Evolutionary conservation across 495 filamentous ascomycete species (phyloP), one percentile per base, ranked within the genome.

Genomic region (Penicilliopsis zonata): DNA sequence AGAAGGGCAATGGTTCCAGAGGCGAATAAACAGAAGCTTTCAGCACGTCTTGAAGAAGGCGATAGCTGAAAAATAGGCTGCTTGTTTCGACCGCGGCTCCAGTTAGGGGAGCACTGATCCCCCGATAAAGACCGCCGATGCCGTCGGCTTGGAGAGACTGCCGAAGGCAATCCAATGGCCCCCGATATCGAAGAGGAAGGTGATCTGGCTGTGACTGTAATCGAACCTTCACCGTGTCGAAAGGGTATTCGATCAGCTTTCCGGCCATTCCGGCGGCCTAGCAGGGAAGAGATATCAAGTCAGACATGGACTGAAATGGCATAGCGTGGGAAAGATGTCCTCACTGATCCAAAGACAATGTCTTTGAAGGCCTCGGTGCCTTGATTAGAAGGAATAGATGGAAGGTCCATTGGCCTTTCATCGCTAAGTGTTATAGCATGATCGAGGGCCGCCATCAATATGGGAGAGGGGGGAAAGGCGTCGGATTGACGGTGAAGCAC

Each of bases 161-260:
- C 32, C 72, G 70, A 57, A 98, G 93, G 59, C 90, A 96, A 61
- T 96, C 92, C 33, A 96, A 39, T 0, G 92, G 87, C 0, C 92
- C 92, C 1, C 55, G 75, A 53, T 95, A 98, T 13, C 70, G 79
- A 9, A 85, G 74, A 17, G 88, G 85, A 1, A 80, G 67, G 37
- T 80, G 72, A 46, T 86, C 79, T 5, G 86, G 84, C 52, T 95
- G 90, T 13, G 67, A 70, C 33, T 70, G 67, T 12, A 70, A 51
- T 28, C 76, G 70, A 27, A 82, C 90, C 65, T 99, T 99, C 44
- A 99, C 79, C 0, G 92, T 99, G 62, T 99, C 92, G 55, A 96
- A 96, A 18, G 92, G 92, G 52, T 92, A 99, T 48, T 99, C 92
- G 46, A 99, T 84, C 40, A 83, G 74, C 63, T 99, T 99, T 38